A percentile compares a stretch with the other conserved stretches of the same genome.
Evolutionary conservation across 495 filamentous ascomycete species (phyloP).

Genomic region (Penicillium longicatenatum): DNA sequence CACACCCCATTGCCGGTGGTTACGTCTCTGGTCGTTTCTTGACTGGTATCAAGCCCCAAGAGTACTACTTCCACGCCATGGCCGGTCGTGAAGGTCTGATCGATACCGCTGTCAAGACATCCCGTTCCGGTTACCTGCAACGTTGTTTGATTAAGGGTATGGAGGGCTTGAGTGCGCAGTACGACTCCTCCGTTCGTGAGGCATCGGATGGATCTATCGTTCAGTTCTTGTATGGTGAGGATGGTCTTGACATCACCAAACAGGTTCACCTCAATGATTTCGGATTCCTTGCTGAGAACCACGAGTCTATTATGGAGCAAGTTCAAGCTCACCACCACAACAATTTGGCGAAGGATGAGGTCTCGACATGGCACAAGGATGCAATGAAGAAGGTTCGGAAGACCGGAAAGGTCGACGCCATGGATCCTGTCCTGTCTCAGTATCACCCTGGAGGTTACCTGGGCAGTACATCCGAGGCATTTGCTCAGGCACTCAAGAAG

Average conservation of each 20-base stretch:
- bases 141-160: constrained; percentile 98
- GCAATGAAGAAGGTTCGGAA: constrained; percentile 79
- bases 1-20: constrained; percentile 85
- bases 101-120: constrained; percentile 99
- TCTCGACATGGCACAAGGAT: constrained; percentile 62
- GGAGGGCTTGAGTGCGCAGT: constrained; percentile 90
- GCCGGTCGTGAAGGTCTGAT: constrained; percentile 97
- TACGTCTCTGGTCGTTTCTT: constrained; percentile 97
- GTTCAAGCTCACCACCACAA: constrained; percentile 53
- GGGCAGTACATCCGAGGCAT: constrained; percentile 88
- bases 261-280: constrained; percentile 90
- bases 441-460: constrained; percentile 75
- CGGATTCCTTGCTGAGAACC: constrained; percentile 84
- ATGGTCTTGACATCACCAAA: constrained; percentile 91
- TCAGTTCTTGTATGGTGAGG: constrained; percentile 96
- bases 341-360: constrained; percentile 54
- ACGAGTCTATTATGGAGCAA: constrained; percentile 55
- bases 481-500: constrained; percentile 63
- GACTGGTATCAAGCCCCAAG: constrained; percentile 95
- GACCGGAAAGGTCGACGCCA: constrained; percentile 62
- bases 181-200: constrained; percentile 92
- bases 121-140: constrained; percentile 93
- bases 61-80: constrained; percentile 99
- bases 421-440: constrained; percentile 74
- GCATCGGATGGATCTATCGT: constrained; percentile 83